A percentile compares a stretch with the other conserved stretches of the same genome.
Evolutionary conservation across 2,329 filamentous ascomycete genomes (phyloP).

Genomic region (Neurospora crassa): DNA sequence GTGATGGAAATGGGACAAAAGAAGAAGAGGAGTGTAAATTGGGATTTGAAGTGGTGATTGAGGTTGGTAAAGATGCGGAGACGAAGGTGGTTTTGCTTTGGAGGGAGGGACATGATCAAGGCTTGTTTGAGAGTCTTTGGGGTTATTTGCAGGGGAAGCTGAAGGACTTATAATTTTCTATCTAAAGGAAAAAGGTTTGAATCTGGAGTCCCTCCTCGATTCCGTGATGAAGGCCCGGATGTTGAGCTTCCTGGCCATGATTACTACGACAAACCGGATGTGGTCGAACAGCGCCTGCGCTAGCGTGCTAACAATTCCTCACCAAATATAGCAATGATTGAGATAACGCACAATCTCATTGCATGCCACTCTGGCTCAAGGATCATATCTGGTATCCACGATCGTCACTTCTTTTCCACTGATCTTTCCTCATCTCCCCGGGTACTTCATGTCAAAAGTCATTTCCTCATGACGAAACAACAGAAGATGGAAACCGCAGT

Average conservation of each 20-base stretch:
- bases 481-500: background rate
- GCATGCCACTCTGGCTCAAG: background rate
- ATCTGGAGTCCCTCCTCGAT: no score
- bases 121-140: conserved; percentile 79
- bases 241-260: no score
- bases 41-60: conserved; percentile 49
- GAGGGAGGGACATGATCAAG: conserved; percentile 64
- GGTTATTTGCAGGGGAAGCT: conserved; percentile 61
- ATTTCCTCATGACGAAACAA: background rate
- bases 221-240: no score
- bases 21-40: conserved; percentile 34
- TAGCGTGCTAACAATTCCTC: background rate
- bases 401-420: background rate
- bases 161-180: conserved; percentile 6
- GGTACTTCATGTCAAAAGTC: background rate
- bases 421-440: background rate
- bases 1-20: conserved; percentile 1
- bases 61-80: conserved; percentile 24
- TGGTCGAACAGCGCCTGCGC: no score
- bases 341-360: background rate
- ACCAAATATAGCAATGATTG: background rate
- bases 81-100: conserved; percentile 52
- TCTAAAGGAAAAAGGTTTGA: background rate
- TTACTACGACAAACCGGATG: no score
- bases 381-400: no score